Percentiles rank a stretch among this genome's conserved stretches.
phyloP scores from a whole-genome alignment of 345 rosid genomes.

The Citrus unshiu region DNA sequence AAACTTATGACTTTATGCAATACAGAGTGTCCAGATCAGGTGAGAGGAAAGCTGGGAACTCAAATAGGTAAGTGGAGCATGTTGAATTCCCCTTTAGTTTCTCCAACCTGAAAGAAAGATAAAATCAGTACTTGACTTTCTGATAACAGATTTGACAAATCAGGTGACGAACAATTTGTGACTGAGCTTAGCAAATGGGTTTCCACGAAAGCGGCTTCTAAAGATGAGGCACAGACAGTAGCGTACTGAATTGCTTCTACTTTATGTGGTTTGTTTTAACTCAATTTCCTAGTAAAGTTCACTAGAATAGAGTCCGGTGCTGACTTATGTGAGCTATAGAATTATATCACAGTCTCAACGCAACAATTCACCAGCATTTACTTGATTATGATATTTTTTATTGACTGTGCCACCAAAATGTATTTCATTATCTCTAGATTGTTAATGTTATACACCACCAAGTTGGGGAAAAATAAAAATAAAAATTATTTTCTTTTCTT shows the following conservation, averaged over 20 bases:
- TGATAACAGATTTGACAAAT: conserved; percentile 46
- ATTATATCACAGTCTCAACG: not conserved
- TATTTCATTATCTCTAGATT: conserved; percentile 32
- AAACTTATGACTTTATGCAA: conserved; percentile 8
- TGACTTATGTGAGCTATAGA: not conserved
- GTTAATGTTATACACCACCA: conserved; percentile 45
- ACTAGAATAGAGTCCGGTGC: not conserved
- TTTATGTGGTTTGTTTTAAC: too few relatives aligned
- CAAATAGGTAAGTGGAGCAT: conserved; percentile 36
- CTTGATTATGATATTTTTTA: not conserved
- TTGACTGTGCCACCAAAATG: not conserved
- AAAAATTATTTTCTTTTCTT: too few relatives aligned
- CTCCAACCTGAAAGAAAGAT: not conserved
- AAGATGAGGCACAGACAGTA: conserved; percentile 35
- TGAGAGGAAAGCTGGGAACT: conserved; percentile 56
- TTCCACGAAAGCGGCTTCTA: conserved; percentile 74
- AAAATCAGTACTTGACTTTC: conserved; percentile 1
- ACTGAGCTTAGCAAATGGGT: conserved; percentile 76
- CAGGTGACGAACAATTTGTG: conserved; percentile 65
- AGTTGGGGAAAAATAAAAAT: conserved; percentile 39
- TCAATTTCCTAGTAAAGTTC: not conserved
- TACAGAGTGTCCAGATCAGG: conserved; percentile 53
- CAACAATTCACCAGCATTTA: not conserved
- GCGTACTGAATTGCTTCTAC: not conserved
- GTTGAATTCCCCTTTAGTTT: not conserved